phyloP scores from a whole-genome alignment of 73 alveolate species.

The Tetrahymena malaccensis region DNA sequence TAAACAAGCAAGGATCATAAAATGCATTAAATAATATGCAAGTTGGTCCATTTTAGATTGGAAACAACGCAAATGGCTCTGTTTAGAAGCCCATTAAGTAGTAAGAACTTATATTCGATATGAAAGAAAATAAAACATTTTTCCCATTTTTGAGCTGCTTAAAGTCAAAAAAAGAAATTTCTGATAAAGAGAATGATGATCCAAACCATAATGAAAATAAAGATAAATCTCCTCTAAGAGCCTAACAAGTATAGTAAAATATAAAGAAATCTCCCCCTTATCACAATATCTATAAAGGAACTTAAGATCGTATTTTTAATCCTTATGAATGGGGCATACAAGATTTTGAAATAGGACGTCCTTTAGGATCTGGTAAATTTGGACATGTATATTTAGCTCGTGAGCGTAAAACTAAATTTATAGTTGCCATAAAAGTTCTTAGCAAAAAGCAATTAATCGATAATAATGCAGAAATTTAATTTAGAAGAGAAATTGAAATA shows the following conservation, averaged over 20 bases:
- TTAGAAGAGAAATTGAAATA: conserved; percentile 81
- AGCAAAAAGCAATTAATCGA: conserved; percentile 51
- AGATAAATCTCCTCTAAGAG: not conserved
- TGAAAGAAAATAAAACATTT: not conserved
- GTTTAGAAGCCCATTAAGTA: not conserved
- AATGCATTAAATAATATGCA: not conserved
- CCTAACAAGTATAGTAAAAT: not conserved
- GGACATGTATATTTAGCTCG: conserved; percentile 63
- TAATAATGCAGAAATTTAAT: conserved; percentile 34
- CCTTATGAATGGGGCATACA: conserved; percentile 49
- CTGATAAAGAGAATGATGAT: not conserved
- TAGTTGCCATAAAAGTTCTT: conserved; percentile 68
- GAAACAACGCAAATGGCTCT: not conserved
- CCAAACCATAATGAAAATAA: not conserved
- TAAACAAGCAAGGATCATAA: not conserved
- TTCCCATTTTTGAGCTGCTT: not conserved
- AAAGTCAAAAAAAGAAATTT: not conserved
- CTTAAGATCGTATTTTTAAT: conserved; percentile 12
- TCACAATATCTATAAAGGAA: not conserved
- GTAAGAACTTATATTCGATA: not conserved
- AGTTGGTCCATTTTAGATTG: not conserved
- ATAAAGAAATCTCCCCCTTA: not conserved
- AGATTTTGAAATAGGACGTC: conserved; percentile 52
- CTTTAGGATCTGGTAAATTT: conserved; percentile 51
- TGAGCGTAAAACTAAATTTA: conserved; percentile 56